These are phyloP conservation scores for Epichloe amarillans DNA, from an alignment of 2,329 filamentous ascomycete genomes.

Conservation along the genomic window DNA sequence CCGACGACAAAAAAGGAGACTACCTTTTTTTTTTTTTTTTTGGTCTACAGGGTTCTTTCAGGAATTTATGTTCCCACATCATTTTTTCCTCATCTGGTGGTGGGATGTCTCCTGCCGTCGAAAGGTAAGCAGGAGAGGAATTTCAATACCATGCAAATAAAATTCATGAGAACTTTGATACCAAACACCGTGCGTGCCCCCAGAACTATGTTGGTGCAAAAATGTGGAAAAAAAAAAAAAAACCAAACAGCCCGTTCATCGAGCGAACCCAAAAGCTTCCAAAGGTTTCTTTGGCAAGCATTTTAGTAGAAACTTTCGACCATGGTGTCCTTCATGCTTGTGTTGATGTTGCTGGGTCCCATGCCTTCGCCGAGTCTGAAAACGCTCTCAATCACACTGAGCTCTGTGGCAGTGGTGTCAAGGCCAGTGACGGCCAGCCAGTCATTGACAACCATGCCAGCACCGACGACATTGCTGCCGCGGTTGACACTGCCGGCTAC, in stretches of 20 bases:
- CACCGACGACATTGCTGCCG: conserved; percentile 87
- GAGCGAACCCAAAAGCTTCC: conserved; percentile 5
- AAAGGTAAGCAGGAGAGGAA: not conserved
- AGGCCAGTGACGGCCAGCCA: conserved; percentile 91
- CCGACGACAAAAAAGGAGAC: not conserved
- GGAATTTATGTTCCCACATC: not conserved
- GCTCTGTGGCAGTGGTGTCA: conserved; percentile 92
- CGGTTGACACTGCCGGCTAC: conserved; percentile 91
- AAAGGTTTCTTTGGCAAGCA: not conserved
- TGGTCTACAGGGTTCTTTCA: not conserved
- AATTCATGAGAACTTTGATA: not conserved
- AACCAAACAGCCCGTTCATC: not conserved
- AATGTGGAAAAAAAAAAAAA: not conserved
- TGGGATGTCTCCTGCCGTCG: conserved; percentile 2
- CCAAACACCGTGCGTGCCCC: conserved; percentile 7
- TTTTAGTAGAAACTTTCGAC: conserved; percentile 94
- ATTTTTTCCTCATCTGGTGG: not conserved
- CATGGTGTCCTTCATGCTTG: conserved; percentile 89
- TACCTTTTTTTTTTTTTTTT: not conserved
- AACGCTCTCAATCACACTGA: conserved; percentile 91
- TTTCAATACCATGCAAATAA: not conserved
- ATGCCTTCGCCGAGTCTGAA: conserved; percentile 86
- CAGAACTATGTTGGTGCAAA: not conserved
- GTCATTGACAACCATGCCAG: conserved; percentile 51
- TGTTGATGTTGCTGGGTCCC: conserved; percentile 66